phyloP scores from a whole-genome alignment of 2,329 filamentous ascomycete species.

The Aspergillus sojae region DNA sequence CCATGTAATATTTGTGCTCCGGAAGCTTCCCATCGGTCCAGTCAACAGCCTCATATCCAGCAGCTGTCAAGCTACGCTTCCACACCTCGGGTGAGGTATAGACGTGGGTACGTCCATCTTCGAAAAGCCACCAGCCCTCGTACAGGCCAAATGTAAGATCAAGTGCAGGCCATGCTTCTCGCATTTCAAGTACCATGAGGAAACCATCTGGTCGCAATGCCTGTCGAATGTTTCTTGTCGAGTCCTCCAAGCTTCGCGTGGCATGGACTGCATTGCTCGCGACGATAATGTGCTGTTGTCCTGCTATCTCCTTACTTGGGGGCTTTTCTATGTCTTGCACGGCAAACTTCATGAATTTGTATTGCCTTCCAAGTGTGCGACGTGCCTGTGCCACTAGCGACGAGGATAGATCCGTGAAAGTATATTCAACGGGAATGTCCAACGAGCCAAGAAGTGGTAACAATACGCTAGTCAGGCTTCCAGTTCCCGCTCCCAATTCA shows the following conservation, averaged over 20 bases:
- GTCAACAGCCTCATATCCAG: slow-evolving; percentile 33
- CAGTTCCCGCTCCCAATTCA: slow-evolving; percentile 35
- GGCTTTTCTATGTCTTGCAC: slow-evolving; percentile 31
- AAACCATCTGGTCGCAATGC: slow-evolving; percentile 31
- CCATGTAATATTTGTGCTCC: slow-evolving; percentile 19
- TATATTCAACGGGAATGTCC: slow-evolving; percentile 37
- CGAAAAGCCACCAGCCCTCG: slow-evolving; percentile 42
- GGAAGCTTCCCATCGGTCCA: slow-evolving; percentile 33
- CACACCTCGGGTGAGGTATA: slow-evolving; percentile 12
- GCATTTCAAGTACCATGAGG: slow-evolving; percentile 32
- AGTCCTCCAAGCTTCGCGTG: slow-evolving; percentile 27
- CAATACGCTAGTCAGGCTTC: slow-evolving; percentile 37
- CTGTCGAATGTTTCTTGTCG: slow-evolving; percentile 27
- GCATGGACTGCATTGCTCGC: slow-evolving; percentile 39
- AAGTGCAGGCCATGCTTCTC: slow-evolving; percentile 20
- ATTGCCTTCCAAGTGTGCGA: slow-evolving; percentile 27
- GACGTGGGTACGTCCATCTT: slow-evolving; percentile 30
- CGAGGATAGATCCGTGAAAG: slow-evolving; percentile 40
- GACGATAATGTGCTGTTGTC: slow-evolving; percentile 32
- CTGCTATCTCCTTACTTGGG: slow-evolving; percentile 15
- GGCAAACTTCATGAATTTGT: slow-evolving; percentile 26
- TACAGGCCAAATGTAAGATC: slow-evolving; percentile 36
- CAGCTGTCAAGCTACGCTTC: slow-evolving; percentile 28
- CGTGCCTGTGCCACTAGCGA: slow-evolving; percentile 11
- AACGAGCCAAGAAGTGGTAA: slow-evolving; percentile 25